phyloP scores from a whole-genome alignment of 495 filamentous ascomycete species.

The Tuber microsphaerosporum region DNA sequence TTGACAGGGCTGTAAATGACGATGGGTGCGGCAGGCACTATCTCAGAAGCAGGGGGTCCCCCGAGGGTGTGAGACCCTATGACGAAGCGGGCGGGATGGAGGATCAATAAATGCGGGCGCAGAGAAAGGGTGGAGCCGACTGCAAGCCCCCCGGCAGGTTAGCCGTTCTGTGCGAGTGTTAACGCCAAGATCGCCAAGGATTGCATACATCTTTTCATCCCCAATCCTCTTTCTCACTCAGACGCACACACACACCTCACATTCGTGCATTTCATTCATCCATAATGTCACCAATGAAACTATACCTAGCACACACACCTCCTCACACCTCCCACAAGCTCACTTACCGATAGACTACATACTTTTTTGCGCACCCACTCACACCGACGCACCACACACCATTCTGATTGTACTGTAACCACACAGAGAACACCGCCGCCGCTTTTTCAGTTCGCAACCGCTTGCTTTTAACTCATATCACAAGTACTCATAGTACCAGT shows the following conservation, averaged over 20 bases:
- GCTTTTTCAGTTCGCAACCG: neutral
- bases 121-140: slow-evolving; percentile 37
- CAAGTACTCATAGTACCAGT: neutral
- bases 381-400: neutral
- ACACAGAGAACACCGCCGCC: neutral
- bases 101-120: slow-evolving; percentile 37
- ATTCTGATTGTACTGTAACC: neutral
- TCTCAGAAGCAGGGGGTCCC: slow-evolving; percentile 38
- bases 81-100: slow-evolving; percentile 38
- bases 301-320: neutral
- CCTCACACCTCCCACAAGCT: neutral
- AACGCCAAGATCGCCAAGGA: slow-evolving; percentile 31
- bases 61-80: slow-evolving; percentile 38
- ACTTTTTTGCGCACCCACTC: neutral
- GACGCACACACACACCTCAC: slow-evolving; percentile 13
- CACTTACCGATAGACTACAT: neutral
- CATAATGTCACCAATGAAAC: neutral
- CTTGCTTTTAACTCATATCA: neutral
- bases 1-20: slow-evolving; percentile 37
- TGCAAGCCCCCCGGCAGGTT: slow-evolving; percentile 36
- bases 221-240: slow-evolving; percentile 10
- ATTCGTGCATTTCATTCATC: slow-evolving; percentile 3
- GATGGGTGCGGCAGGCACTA: slow-evolving; percentile 23
- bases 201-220: slow-evolving; percentile 7
- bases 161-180: slow-evolving; percentile 30